These are phyloP conservation scores for Mollisiaceae sp. DNA, from an alignment of 2,329 filamentous ascomycete species.

Conservation along the genomic window DNA sequence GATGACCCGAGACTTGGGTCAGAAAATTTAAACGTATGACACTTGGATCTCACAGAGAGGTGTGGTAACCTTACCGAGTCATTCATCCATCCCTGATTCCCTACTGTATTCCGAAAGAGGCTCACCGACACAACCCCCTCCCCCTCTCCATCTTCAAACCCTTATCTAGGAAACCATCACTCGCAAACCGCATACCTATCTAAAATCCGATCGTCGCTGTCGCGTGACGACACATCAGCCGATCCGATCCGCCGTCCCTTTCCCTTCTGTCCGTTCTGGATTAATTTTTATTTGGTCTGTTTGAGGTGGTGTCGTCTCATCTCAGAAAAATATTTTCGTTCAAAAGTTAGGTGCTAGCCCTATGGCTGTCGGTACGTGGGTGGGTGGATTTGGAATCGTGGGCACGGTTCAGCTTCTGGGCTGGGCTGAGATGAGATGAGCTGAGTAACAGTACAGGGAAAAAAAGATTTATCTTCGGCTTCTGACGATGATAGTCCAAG, in stretches of 20 bases:
- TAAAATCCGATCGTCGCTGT: background rate
- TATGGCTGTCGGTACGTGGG: background rate
- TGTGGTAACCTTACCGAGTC: conserved; percentile 2
- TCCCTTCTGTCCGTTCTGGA: background rate
- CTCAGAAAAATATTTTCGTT: background rate
- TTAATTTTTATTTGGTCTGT: background rate
- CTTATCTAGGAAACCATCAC: background rate
- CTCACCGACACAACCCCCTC: background rate
- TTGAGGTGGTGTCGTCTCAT: background rate
- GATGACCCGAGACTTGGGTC: background rate
- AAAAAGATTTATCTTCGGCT: background rate
- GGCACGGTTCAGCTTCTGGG: background rate
- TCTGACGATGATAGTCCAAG: background rate
- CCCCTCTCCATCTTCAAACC: background rate
- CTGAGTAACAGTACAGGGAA: too few species aligned
- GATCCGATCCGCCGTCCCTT: too few species aligned
- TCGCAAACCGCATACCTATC: background rate
- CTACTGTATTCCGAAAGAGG: background rate
- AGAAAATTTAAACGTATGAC: background rate
- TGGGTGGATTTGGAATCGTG: background rate
- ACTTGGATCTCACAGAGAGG: background rate
- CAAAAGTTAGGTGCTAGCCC: background rate
- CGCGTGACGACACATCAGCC: background rate
- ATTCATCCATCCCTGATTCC: too few species aligned
- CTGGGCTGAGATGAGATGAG: background rate